These are phyloP conservation scores for Amanita jacksonii DNA, from an alignment of 768 basidiomycete genomes.

Conservation along the genomic window DNA sequence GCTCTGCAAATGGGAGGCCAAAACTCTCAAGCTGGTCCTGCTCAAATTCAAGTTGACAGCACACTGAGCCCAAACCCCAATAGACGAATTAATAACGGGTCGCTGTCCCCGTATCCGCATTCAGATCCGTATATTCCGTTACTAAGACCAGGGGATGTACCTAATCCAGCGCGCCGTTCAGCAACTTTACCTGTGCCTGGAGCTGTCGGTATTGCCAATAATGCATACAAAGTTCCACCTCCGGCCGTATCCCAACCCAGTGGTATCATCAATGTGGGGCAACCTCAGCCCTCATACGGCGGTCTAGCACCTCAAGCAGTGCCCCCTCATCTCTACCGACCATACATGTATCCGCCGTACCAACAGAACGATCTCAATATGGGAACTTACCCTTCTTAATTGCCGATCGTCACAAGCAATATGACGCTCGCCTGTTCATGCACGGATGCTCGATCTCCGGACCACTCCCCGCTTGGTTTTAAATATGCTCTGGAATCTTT, in stretches of 20 bases:
- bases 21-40: conserved; percentile 71
- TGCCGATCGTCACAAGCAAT: conserved; percentile 6
- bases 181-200: conserved; percentile 39
- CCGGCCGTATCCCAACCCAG: conserved; percentile 49
- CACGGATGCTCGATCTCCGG: no score
- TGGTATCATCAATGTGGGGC: conserved; percentile 53
- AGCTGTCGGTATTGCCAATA: conserved; percentile 31
- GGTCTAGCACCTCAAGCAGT: conserved; percentile 50
- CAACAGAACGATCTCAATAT: conserved; percentile 71
- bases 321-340: conserved; percentile 62
- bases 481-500: no score
- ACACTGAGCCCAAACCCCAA: conserved; percentile 23
- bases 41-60: conserved; percentile 62
- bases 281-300: conserved; percentile 55
- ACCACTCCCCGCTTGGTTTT: no score
- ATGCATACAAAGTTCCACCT: conserved; percentile 47
- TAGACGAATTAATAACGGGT: conserved; percentile 27
- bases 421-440: no score
- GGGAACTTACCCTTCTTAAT: conserved; percentile 66
- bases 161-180: conserved; percentile 42
- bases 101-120: conserved; percentile 27
- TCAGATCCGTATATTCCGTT: conserved; percentile 45
- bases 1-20: conserved; percentile 86
- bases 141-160: conserved; percentile 36
- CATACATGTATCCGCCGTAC: conserved; percentile 79